These are phyloP conservation scores for Auriscalpium orientale DNA, from an alignment of 768 basidiomycete species.

Conservation along the genomic window DNA sequence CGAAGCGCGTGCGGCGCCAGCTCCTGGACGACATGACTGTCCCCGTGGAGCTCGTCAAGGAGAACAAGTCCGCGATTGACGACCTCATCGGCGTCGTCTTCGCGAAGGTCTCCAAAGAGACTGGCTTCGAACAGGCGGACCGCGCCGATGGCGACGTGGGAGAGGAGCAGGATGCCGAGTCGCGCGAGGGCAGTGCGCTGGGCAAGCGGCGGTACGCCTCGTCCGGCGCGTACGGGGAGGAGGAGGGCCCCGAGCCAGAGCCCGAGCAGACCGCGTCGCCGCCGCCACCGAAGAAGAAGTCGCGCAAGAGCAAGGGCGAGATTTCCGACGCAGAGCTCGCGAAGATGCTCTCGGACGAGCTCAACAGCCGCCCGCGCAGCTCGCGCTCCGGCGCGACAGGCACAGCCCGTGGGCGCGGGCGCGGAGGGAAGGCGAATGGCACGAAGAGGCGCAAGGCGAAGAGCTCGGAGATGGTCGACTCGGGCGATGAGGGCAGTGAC, in stretches of 20 bases:
- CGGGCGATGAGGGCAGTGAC: conserved; percentile 27
- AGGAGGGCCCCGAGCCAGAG: conserved; percentile 17
- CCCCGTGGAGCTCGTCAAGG: conserved; percentile 53
- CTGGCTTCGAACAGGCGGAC: conserved; percentile 14
- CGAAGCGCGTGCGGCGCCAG: conserved; percentile 81
- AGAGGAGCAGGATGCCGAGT: conserved; percentile 1
- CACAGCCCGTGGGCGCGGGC: conserved; percentile 10
- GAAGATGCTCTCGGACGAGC: conserved; percentile 34
- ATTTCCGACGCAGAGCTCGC: conserved; percentile 38
- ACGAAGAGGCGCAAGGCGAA: conserved; percentile 25
- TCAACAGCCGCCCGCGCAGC: conserved; percentile 31
- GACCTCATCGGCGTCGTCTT: conserved; percentile 59
- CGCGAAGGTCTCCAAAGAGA: conserved; percentile 40
- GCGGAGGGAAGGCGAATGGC: conserved; percentile 21
- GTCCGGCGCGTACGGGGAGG: conserved; percentile 16
- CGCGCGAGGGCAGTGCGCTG: neutral
- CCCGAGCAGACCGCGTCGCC: conserved; percentile 19
- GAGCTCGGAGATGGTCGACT: conserved; percentile 27
- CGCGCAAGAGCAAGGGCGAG: conserved; percentile 12
- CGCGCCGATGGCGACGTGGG: conserved; percentile 11
- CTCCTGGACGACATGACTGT: conserved; percentile 49
- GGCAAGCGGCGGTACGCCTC: conserved; percentile 10
- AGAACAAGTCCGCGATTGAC: conserved; percentile 64
- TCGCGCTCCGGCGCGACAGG: conserved; percentile 18
- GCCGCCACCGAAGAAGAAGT: conserved; percentile 15